Conservation (phyloP, 441 rosid genomes). For the Omphalea diandra region DNA sequence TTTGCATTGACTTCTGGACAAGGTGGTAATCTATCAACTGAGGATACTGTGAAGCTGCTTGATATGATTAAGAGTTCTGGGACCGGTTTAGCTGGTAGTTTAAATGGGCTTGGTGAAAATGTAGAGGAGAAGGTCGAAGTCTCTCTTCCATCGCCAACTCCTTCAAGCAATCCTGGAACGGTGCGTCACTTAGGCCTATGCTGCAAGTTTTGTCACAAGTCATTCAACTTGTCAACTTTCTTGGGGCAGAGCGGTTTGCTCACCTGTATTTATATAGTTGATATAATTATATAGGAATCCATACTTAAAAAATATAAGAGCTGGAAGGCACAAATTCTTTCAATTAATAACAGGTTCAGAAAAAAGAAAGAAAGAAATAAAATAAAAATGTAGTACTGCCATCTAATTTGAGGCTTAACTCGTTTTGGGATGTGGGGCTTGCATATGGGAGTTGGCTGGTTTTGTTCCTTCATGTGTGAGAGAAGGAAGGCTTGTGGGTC, state of each 20-base stretch:
- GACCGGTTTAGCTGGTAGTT: conserved; percentile 36
- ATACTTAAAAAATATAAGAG: not conserved
- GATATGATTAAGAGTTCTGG: conserved; percentile 88
- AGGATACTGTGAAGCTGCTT: conserved; percentile 83
- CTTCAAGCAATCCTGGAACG: conserved; percentile 86
- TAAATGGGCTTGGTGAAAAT: conserved; percentile 38
- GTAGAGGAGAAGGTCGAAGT: conserved; percentile 77
- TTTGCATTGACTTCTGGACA: conserved; percentile 88
- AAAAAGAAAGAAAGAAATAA: not conserved
- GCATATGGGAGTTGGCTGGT: not conserved
- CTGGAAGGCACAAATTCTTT: not conserved
- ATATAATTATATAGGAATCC: not conserved
- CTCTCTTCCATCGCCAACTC: conserved; percentile 98
- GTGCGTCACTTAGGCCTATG: conserved; percentile 67
- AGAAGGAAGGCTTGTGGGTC: not conserved
- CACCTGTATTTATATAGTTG: not conserved
- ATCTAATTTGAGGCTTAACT: not conserved
- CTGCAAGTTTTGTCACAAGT: conserved; percentile 32
- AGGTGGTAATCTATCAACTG: conserved; percentile 55
- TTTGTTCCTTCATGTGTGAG: not conserved
- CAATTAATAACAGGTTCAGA: not conserved
- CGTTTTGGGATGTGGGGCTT: not conserved
- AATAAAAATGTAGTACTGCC: not conserved
- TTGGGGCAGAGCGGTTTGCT: conserved; percentile 12
- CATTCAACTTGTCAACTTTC: conserved; percentile 24